Percentiles rank a stretch among this genome's conserved stretches.
These are phyloP conservation scores for Metschnikowia drakensbergensis DNA, from an alignment of 805 yeast genomes.

Conservation along the genomic window DNA sequence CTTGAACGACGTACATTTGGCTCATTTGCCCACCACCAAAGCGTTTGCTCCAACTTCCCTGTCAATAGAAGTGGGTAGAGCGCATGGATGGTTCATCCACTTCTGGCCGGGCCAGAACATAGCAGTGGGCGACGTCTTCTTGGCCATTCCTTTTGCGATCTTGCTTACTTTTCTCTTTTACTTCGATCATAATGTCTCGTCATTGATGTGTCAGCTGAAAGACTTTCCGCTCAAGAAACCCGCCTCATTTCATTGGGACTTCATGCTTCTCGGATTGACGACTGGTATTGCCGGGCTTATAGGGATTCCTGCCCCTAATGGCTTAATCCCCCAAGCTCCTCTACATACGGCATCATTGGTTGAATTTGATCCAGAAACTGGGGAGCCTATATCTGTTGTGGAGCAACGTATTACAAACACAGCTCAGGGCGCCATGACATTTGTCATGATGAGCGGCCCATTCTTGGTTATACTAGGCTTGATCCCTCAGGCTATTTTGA, in stretches of 20 bases:
- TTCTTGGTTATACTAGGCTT: slow-evolving; percentile 71
- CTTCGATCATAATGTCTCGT: slow-evolving; percentile 93
- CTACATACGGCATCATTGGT: slow-evolving; percentile 78
- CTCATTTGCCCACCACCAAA: slow-evolving; percentile 61
- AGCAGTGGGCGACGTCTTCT: slow-evolving; percentile 68
- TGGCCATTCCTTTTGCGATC: slow-evolving; percentile 91
- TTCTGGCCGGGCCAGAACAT: slow-evolving; percentile 61
- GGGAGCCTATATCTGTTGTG: slow-evolving; percentile 55
- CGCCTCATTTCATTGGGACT: slow-evolving; percentile 89
- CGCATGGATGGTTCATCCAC: slow-evolving; percentile 72
- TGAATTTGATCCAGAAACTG: slow-evolving; percentile 42
- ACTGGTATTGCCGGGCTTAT: slow-evolving; percentile 84
- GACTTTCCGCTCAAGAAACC: slow-evolving; percentile 83
- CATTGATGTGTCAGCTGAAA: slow-evolving; percentile 85
- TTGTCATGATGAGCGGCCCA: slow-evolving; percentile 90
- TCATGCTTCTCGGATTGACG: slow-evolving; percentile 74
- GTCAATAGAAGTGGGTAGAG: slow-evolving; percentile 28
- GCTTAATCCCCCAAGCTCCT: slow-evolving; percentile 96
- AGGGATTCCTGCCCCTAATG: slow-evolving; percentile 96
- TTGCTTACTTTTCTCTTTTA: slow-evolving; percentile 80
- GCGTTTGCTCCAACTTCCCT: slow-evolving; percentile 69
- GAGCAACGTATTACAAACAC: slow-evolving; percentile 88
- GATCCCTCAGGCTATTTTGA: slow-evolving; percentile 89
- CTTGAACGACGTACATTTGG: slow-evolving; percentile 52
- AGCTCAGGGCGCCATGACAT: slow-evolving; percentile 74